Evolutionary conservation across 148 eudicot genomes (phyloP), one percentile per base, ranked within the genome.

Genomic region (Euryodendron excelsum): DNA sequence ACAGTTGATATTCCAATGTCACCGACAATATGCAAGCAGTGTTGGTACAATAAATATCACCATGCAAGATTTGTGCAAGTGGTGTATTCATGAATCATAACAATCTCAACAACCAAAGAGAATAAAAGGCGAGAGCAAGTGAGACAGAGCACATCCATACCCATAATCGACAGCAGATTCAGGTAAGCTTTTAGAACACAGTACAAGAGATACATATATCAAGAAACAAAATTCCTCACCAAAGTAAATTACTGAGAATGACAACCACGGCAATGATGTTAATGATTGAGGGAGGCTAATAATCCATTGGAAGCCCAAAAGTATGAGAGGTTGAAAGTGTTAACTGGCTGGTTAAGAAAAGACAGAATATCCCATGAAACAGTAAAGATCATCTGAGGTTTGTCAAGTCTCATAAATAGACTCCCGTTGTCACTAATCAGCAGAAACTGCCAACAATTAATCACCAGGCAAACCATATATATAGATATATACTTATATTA

Each of bases 21-120:
- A 62, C 14, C 56, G n/a, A 25, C 78, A 10, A 63, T 47, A 76
- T 64, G 60, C 59, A 77, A 64, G 30, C 37, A 62, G 6, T n/a
- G 53, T 30, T 44, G 17, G 15, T 18, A 45, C 17, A 50, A 30
- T 30, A 75, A 60, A 62, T 17, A 11, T 63, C 59, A 63, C 30
- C 58, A 21, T 45, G 69, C 7, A 2, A 72, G 31, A 17, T 31
- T 15, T 28, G 48, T 31, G 75, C 14, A 52, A 72, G 74, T 10
- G 12, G 52, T 31, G 27, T 11, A 52, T 18, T 21, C 9, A 15
- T 21, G 2, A 72, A 33, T 9, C 52, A n/a, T 13, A 21, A 33
- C 68, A 3, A 30, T 44, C n/a, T n/a, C n/a, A n/a, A n/a, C n/a
- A n/a, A n/a, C n/a, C 34, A 0, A 23, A 23, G 14, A 13, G 12